Base-by-base conservation (phyloP, 1,139 yeast genomes). In the Komagataea norvegica region DNA sequence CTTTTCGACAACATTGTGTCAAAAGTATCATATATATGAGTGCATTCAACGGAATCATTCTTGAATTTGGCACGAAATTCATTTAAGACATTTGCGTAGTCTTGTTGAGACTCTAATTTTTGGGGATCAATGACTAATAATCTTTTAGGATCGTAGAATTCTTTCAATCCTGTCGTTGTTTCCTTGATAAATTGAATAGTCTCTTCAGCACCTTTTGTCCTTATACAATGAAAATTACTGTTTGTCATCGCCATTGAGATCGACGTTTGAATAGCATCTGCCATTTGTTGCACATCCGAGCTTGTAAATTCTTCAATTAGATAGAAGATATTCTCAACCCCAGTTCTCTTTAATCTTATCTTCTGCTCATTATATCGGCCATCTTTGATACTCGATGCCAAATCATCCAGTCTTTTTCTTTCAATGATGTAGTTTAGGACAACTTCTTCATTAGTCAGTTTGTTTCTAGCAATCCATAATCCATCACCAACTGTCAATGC, bases 361-460 rank as follows among this genome's bases (percentile, higher is more conserved):
- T 91, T 89, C 55, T 91, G 99, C 56, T 91, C 98, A 43, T 70
- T 66, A 49, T 77, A 89, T 37, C 99, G 66, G 4, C 96, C 96
- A 60, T 91, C 98, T 45, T 74, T 72, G 31, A 93, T 88, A 37
- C 96, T 85, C 33, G 70, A 57, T 0, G 84, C 82, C 52, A 93
- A 70, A 65, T 93, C 99, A 55, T 86, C 95, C 31, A 88, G 61
- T 41, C 96, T 65, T 59, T 93, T 93, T 28, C 99, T 70, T 60
- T 93, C 99, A 40, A 93, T 72, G 20, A 91, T 81, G 46, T 75
- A 79, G 54, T 89, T 86, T 16, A 93, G 60, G 1, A 86, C 80
- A 3, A 80, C 88, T 41, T 79, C 80, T 41, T 72, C 70, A 1
- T 73, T 70, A 0, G 85, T 74, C 0, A 45, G 51, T 36, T 64